Conservation (phyloP, 2,329 filamentous ascomycete species). For the Pseudonectria foliicola region DNA sequence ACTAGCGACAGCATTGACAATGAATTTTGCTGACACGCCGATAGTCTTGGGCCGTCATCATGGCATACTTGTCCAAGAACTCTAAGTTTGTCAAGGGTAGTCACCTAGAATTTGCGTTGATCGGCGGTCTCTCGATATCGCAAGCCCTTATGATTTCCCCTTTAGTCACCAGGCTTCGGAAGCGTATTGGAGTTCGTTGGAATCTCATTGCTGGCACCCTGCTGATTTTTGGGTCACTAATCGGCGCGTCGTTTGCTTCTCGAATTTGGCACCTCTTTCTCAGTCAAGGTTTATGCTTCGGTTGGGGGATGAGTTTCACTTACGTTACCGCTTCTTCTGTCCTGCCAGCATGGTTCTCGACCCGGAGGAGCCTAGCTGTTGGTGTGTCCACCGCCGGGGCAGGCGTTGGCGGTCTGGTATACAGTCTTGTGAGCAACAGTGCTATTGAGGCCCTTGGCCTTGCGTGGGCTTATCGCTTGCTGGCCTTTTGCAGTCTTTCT, state of each 20-base stretch:
- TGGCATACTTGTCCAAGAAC: slow-evolving; percentile 45
- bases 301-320: slow-evolving; percentile 62
- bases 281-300: slow-evolving; percentile 64
- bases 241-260: slow-evolving; percentile 59
- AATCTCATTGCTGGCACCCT: slow-evolving; percentile 56
- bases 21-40: neutral
- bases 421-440: slow-evolving; percentile 2
- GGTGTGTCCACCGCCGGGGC: slow-evolving; percentile 4
- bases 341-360: slow-evolving; percentile 61
- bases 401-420: slow-evolving; percentile 3
- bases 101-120: slow-evolving; percentile 61
- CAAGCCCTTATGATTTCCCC: slow-evolving; percentile 58
- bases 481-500: slow-evolving; percentile 1
- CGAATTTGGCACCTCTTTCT: slow-evolving; percentile 66
- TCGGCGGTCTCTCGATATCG: slow-evolving; percentile 39
- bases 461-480: slow-evolving; percentile 5
- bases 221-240: slow-evolving; percentile 54
- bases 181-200: slow-evolving; percentile 51
- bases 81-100: slow-evolving; percentile 53
- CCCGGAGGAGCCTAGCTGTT: slow-evolving; percentile 13
- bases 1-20: neutral
- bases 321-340: slow-evolving; percentile 60
- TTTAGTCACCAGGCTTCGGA: slow-evolving; percentile 50
- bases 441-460: slow-evolving; percentile 2
- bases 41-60: slow-evolving; percentile 34